These are phyloP conservation scores for Penicillium lividum DNA, from an alignment of 495 filamentous ascomycete species.

Conservation along the genomic window DNA sequence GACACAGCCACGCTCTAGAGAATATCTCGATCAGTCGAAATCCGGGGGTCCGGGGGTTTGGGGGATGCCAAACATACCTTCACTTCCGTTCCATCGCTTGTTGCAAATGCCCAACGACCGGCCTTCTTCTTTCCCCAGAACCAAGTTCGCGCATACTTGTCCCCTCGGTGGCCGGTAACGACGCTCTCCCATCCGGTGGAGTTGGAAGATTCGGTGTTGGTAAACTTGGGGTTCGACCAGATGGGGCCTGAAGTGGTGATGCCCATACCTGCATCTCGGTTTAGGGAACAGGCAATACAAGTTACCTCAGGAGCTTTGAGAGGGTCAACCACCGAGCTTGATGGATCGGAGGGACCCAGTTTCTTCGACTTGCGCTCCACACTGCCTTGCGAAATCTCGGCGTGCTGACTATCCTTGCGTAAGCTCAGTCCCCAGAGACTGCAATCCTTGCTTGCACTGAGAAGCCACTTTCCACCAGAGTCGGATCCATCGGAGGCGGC, in stretches of 20 bases:
- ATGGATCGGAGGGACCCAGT: constrained; percentile 57
- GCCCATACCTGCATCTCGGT: constrained; percentile 90
- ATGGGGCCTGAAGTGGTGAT: constrained; percentile 67
- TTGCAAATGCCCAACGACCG: constrained; percentile 90
- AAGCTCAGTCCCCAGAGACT: constrained; percentile 96
- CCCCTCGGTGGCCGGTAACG: constrained; percentile 87
- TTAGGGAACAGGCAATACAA: constrained; percentile 84
- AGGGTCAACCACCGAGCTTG: constrained; percentile 57
- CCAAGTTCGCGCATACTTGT: constrained; percentile 87
- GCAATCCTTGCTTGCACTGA: constrained; percentile 83
- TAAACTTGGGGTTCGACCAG: constrained; percentile 70
- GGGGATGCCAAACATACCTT: constrained; percentile 41
- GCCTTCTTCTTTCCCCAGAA: constrained; percentile 95
- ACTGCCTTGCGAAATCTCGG: constrained; percentile 87
- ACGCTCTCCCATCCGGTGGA: constrained; percentile 95
- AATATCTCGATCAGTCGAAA: constrained; percentile 15
- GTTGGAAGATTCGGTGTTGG: constrained; percentile 60
- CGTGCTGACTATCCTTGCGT: constrained; percentile 89
- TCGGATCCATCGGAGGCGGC: constrained; percentile 86
- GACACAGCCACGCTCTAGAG: constrained; percentile 76
- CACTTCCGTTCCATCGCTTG: constrained; percentile 78
- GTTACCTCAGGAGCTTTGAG: constrained; percentile 89
- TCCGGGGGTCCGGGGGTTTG: background rate
- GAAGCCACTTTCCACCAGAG: constrained; percentile 85
- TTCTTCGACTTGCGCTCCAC: constrained; percentile 84